Evolutionary conservation across 192 early-diverging fungal species (phyloP), one percentile per base, ranked within the genome.

Genomic region (Geosiphon pyriformis): DNA sequence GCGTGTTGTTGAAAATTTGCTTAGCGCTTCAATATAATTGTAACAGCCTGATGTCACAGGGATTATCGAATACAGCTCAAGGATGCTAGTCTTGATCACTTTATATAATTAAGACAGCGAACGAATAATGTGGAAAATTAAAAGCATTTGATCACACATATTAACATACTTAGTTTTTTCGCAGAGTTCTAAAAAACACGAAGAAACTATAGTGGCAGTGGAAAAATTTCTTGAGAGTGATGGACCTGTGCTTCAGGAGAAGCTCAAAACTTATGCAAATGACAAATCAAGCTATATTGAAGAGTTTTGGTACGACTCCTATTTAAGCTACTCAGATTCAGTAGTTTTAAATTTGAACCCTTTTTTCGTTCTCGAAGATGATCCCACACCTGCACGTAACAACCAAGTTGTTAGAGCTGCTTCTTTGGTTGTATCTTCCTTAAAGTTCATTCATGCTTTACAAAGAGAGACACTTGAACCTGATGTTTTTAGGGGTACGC

Each of bases 381-480:
- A 80, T 65, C 78, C 76, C 0, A 80, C 75, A 2, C 76, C 78
- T 10, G 68, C 69, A 17, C 67, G 71, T 49, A 80, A 77, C 47
- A 74, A 80, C 53, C 94, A 96, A 81, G 64, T 96, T 2, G 59
- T 70, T 35, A 75, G 92, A 18, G 94, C 94, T 0, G 91, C 90
- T 1, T 87, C 88, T 3, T 57, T 92, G 7, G 76, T 85, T 1
- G 69, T 80, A 3, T 83, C 84, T 47, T 74, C 89, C 50, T 67
- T 94, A 10, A 85, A 86, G 53, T 87, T 82, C 74, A 83, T 89
- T 71, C 78, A 88, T 52, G 71, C 77, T 26, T 52, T 95, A 12
- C 82, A 87, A 59, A 67, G 33, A n/a, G 70, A 81, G 65, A 20
- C 59, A 22, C 52, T 94, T 30, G 76, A 86, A 27, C 73, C 89